Evolutionary conservation across 495 filamentous ascomycete species (phyloP).

Genomic region (Pseudomonodictys pantanalensis): DNA sequence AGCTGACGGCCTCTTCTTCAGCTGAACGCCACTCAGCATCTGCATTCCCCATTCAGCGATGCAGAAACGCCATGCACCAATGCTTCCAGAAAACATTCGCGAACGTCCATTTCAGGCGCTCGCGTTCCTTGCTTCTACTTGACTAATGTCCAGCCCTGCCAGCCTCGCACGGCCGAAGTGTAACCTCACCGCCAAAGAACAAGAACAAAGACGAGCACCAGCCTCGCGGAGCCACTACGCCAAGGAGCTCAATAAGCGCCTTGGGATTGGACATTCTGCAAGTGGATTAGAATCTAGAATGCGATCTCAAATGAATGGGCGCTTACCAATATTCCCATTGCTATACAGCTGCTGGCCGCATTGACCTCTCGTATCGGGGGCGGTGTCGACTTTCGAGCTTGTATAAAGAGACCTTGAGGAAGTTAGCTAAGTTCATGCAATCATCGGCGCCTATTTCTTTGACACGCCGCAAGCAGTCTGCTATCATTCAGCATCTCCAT

Average conservation of each 20-base stretch:
- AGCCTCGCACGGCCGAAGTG: too few relatives aligned
- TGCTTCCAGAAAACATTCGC: slow-evolving; percentile 2
- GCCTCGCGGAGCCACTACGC: too few relatives aligned
- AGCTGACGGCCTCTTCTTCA: not conserved
- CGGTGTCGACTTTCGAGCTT: too few relatives aligned
- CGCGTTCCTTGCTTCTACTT: not conserved
- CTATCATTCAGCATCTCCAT: not conserved
- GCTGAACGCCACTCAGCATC: not conserved
- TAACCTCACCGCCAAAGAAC: too few relatives aligned
- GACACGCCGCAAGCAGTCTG: not conserved
- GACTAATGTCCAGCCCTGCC: not conserved
- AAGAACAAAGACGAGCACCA: slow-evolving; percentile 36
- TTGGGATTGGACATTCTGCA: too few relatives aligned
- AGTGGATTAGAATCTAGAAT: too few relatives aligned
- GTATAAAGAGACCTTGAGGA: not conserved
- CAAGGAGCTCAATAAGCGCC: too few relatives aligned
- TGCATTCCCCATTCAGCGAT: not conserved
- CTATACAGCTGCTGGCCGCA: not conserved
- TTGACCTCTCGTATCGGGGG: too few relatives aligned
- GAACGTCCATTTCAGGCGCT: not conserved
- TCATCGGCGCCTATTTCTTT: not conserved
- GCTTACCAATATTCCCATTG: not conserved
- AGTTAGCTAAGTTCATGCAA: not conserved
- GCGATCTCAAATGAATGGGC: too few relatives aligned
- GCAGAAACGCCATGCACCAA: not conserved